Evolutionary conservation across 2,329 filamentous ascomycete species (phyloP), one percentile per base, ranked within the genome.

Genomic region (Magnaporthiopsis rhizophila): DNA sequence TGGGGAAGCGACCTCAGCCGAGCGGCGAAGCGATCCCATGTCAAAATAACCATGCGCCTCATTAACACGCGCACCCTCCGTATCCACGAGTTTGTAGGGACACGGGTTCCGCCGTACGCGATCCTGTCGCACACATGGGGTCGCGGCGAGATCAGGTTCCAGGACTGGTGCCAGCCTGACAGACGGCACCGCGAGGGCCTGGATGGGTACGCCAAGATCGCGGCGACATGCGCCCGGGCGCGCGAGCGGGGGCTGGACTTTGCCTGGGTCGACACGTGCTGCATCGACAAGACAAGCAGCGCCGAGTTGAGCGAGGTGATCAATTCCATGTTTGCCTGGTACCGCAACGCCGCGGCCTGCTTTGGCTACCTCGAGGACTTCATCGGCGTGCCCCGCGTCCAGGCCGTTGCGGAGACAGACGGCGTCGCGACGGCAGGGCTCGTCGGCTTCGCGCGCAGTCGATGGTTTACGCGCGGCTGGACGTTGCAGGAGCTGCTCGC

Each of bases 401-500:
- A 38, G 36, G 9, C 36, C 36, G 36, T 18, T 6, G 36, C 36
- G 36, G 36, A 38, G 11, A 2, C 13, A 18, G 5, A 6, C 13
- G 36, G 36, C 36, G 36, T 38, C 36, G 36, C 13, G 5, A n/a
- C n/a, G 18, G 50, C n/a, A 57, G 26, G 58, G 34, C 26, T 0
- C 11, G 5, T 1, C 53, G 45, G 11, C 11, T 58, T 59, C 36
- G 24, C 56, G 1, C 28, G 61, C 60, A 67, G 67, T 61, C 64
- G 71, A 8, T 77, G 75, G 74, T 76, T 76, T 63, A 72, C 69
- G 0, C 67, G 81, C 83, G 74, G 74, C n/a, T 84, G 86, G 70
- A 90, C 86, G 0, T 76, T 88, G 67, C 88, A 89, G 71, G 86
- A 91, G 73, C 86, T 89, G 0, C 79, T 91, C 5, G 89, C 75